phyloP scores from a whole-genome alignment of 2,329 filamentous ascomycete genomes.

The Diaporthe caulivora region DNA sequence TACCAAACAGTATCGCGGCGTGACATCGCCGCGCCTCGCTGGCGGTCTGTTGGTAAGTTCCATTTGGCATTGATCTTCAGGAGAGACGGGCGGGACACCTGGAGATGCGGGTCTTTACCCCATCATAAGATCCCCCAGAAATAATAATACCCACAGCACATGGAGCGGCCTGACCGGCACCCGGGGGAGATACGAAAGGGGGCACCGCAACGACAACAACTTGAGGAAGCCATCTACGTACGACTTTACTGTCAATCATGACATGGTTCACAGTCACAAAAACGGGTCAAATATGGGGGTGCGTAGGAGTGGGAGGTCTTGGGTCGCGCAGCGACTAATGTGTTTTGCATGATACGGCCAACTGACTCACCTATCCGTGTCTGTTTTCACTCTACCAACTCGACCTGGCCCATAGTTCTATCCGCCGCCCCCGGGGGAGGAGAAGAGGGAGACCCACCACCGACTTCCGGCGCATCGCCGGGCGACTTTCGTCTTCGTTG shows the following conservation, averaged over 20 bases:
- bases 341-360: neutral
- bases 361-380: conserved; percentile 12
- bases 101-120: conserved; percentile 20
- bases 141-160: conserved; percentile 6
- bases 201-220: too few species aligned
- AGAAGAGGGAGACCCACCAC: conserved; percentile 2
- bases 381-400: neutral
- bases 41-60: neutral
- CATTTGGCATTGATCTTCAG: conserved; percentile 30
- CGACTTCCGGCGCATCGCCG: conserved; percentile 7
- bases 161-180: conserved; percentile 4
- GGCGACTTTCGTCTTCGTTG: neutral
- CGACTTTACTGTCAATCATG: too few species aligned
- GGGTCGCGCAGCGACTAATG: conserved; percentile 5
- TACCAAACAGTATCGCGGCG: neutral
- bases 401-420: neutral
- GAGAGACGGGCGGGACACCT: conserved; percentile 5
- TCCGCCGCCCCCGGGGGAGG: too few species aligned
- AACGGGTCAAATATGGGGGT: neutral
- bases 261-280: neutral
- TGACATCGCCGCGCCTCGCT: neutral
- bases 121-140: conserved; percentile 16
- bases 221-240: neutral
- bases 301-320: neutral
- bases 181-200: neutral